phyloP scores from a whole-genome alignment of 768 basidiomycete genomes.

The Peribolospora kevripleyi region DNA sequence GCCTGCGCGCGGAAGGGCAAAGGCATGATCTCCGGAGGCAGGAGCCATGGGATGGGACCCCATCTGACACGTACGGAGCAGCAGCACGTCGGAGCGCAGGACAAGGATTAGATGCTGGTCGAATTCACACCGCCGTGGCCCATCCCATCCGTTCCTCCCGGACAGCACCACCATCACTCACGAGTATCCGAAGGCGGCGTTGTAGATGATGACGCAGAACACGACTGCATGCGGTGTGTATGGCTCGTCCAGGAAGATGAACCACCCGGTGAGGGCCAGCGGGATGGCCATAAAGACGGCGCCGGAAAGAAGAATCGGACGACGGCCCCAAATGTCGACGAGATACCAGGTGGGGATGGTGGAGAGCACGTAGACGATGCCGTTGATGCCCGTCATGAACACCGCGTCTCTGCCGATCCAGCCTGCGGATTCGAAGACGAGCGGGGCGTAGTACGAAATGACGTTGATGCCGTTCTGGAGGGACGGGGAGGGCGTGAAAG shows the following conservation, averaged over 20 bases:
- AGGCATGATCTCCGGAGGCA: conserved; percentile 45
- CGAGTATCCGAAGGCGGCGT: conserved; percentile 81
- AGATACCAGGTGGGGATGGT: conserved; percentile 52
- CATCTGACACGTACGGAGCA: not conserved
- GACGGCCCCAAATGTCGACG: conserved; percentile 72
- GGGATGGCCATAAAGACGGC: conserved; percentile 64
- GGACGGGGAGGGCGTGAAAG: not conserved
- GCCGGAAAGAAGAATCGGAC: conserved; percentile 63
- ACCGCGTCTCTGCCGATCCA: conserved; percentile 86
- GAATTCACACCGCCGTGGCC: not conserved
- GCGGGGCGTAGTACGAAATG: conserved; percentile 52
- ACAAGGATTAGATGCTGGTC: conserved; percentile 22
- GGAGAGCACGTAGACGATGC: conserved; percentile 20
- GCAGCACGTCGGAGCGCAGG: too few relatives aligned
- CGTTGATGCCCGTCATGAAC: conserved; percentile 87
- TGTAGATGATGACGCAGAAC: conserved; percentile 67
- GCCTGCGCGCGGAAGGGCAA: conserved; percentile 74
- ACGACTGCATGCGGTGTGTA: conserved; percentile 73
- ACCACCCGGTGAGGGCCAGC: conserved; percentile 62
- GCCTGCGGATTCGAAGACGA: conserved; percentile 87
- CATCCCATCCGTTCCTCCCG: conserved; percentile 2
- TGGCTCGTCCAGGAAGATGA: conserved; percentile 72
- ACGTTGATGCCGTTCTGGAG: conserved; percentile 92
- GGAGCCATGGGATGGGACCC: not conserved
- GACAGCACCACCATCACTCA: conserved; percentile 10